Conservation (phyloP, 139 green algal species). For the Monoraphidium neglectum region DNA sequence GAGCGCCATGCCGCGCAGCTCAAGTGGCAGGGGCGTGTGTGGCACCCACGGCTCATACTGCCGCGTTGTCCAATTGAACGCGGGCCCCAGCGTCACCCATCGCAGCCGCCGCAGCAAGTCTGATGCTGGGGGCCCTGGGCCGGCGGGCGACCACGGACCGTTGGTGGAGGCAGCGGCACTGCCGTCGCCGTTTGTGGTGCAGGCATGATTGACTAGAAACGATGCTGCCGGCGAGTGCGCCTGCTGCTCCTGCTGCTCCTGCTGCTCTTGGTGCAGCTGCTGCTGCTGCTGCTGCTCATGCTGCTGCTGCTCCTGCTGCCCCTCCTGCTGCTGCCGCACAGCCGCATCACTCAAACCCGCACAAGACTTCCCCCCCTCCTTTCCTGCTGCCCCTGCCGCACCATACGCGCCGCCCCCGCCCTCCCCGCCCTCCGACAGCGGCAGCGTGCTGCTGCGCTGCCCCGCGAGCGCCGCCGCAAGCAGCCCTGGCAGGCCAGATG, state of each 20-base stretch:
- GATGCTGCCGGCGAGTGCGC: slow-evolving; percentile 5
- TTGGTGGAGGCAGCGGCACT: slow-evolving; percentile 3
- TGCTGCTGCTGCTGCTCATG: slow-evolving; percentile 15
- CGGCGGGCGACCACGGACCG: slow-evolving; percentile 15
- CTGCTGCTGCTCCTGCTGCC: slow-evolving; percentile 2
- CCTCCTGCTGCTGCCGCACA: not conserved
- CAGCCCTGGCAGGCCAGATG: slow-evolving; percentile 33
- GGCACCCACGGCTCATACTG: slow-evolving; percentile 53
- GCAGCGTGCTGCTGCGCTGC: slow-evolving; percentile 20
- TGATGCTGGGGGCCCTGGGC: slow-evolving; percentile 40
- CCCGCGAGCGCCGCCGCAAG: slow-evolving; percentile 55
- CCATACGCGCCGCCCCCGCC: not conserved
- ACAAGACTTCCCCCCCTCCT: not conserved
- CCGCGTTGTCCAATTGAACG: slow-evolving; percentile 79
- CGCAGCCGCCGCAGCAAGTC: slow-evolving; percentile 76
- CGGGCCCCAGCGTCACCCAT: slow-evolving; percentile 81
- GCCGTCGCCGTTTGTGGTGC: not conserved
- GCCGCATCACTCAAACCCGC: not conserved
- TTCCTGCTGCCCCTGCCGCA: not conserved
- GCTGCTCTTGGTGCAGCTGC: not conserved
- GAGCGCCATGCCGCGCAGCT: slow-evolving; percentile 31
- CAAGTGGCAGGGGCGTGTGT: slow-evolving; percentile 38
- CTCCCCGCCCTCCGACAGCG: slow-evolving; percentile 14
- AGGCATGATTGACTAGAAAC: not conserved
- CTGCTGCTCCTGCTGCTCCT: not conserved